Evolutionary conservation across 2,329 filamentous ascomycete genomes (phyloP).

Genomic region (Phyllosticta capitalensis): DNA sequence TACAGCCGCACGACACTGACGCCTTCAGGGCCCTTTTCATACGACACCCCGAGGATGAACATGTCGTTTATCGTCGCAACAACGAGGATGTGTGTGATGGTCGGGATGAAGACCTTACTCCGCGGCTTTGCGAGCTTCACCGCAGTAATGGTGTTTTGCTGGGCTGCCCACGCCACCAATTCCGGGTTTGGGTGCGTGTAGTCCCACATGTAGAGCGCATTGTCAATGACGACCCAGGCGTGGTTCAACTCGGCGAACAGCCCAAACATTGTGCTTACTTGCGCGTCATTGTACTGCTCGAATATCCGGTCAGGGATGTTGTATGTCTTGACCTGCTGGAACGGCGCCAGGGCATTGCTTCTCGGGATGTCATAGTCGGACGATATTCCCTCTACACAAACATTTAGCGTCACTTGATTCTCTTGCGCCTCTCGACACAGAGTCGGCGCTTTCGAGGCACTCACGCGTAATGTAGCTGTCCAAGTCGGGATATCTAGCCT

Average conservation of each 20-base stretch:
- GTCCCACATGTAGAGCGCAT: conserved; percentile 94
- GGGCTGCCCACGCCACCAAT: conserved; percentile 84
- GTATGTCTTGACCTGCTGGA: conserved; percentile 78
- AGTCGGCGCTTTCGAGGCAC: conserved; percentile 24
- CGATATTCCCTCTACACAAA: conserved; percentile 65
- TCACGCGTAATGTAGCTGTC: conserved; percentile 83
- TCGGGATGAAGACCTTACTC: conserved; percentile 73
- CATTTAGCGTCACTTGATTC: conserved; percentile 9
- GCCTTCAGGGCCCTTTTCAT: conserved; percentile 54
- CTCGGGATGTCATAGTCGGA: conserved; percentile 79
- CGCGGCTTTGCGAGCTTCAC: conserved; percentile 81
- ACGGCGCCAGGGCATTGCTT: conserved; percentile 69
- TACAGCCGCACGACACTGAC: conserved; percentile 69
- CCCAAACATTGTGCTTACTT: conserved; percentile 88
- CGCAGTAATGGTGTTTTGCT: conserved; percentile 78
- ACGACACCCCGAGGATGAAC: conserved; percentile 73
- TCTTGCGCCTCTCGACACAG: neutral
- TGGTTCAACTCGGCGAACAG: conserved; percentile 91
- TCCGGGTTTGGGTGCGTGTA: conserved; percentile 90
- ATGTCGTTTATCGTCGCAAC: conserved; percentile 82
- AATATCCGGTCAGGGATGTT: conserved; percentile 87
- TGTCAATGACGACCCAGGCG: conserved; percentile 93
- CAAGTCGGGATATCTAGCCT: conserved; percentile 77
- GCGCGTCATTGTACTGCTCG: conserved; percentile 79
- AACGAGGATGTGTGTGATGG: conserved; percentile 80